These are phyloP conservation scores for Fusarium setosum DNA, from an alignment of 2,329 filamentous ascomycete species.

Conservation along the genomic window DNA sequence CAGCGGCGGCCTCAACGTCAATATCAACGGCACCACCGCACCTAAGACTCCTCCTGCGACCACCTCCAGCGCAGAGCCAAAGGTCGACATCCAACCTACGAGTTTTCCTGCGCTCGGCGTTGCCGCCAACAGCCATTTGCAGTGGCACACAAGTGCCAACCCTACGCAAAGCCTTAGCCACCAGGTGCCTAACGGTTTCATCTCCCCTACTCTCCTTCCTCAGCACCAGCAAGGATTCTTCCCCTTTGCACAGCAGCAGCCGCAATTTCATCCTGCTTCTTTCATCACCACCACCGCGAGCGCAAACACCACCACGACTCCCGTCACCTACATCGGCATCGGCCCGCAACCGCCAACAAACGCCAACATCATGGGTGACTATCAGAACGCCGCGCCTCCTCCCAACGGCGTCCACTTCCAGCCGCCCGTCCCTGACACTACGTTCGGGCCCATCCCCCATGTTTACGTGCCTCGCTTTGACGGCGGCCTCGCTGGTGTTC, in stretches of 20 bases:
- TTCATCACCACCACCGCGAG: slow-evolving; percentile 25
- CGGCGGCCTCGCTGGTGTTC: slow-evolving; percentile 45
- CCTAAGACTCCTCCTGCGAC: slow-evolving; percentile 19
- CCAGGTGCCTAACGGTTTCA: slow-evolving; percentile 37
- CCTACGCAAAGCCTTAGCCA: slow-evolving; percentile 48
- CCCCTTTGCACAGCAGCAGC: slow-evolving; percentile 6
- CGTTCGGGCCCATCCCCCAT: slow-evolving; percentile 65
- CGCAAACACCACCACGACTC: slow-evolving; percentile 7
- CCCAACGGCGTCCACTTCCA: slow-evolving; percentile 63
- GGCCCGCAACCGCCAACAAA: slow-evolving; percentile 36
- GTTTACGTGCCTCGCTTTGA: slow-evolving; percentile 67
- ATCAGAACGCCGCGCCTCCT: slow-evolving; percentile 56
- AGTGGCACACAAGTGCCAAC: slow-evolving; percentile 50
- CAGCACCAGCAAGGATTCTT: slow-evolving; percentile 30
- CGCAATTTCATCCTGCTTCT: slow-evolving; percentile 24
- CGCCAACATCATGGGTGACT: slow-evolving; percentile 52
- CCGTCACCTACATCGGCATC: slow-evolving; percentile 44
- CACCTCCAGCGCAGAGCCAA: slow-evolving; percentile 15
- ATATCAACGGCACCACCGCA: slow-evolving; percentile 15
- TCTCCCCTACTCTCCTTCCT: slow-evolving; percentile 23
- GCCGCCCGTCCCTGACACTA: slow-evolving; percentile 69
- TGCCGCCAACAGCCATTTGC: slow-evolving; percentile 37
- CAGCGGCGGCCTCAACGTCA: slow-evolving; percentile 37
- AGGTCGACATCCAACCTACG: slow-evolving; percentile 24
- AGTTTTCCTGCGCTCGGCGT: slow-evolving; percentile 46